Percentiles rank a stretch among this genome's conserved stretches.
These are phyloP conservation scores for Lantana camara DNA, from an alignment of 257 asterid species.

Conservation along the genomic window DNA sequence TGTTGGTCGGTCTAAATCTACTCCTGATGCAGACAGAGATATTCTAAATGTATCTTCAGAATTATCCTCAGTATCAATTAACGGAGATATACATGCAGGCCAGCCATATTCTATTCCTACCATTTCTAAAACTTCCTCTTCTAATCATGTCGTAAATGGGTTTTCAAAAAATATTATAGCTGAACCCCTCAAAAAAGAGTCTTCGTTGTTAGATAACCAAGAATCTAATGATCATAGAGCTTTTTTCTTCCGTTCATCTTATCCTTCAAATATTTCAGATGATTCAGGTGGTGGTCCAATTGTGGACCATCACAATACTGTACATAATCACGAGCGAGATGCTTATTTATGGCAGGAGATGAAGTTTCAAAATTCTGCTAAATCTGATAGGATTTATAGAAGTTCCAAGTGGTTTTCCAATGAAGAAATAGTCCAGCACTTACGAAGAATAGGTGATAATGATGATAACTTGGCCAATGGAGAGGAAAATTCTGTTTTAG, in stretches of 20 bases:
- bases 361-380: slow-evolving; percentile 78
- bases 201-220: slow-evolving; percentile 37
- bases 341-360: slow-evolving; percentile 64
- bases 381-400: slow-evolving; percentile 78
- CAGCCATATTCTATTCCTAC: slow-evolving; percentile 31
- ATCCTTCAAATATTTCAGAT: slow-evolving; percentile 48
- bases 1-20: slow-evolving; percentile 66
- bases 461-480: slow-evolving; percentile 54
- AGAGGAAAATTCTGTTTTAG: slow-evolving; percentile 56
- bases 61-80: slow-evolving; percentile 33
- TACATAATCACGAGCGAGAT: slow-evolving; percentile 58
- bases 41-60: slow-evolving; percentile 34
- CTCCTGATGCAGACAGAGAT: slow-evolving; percentile 56
- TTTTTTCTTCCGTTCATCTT: slow-evolving; percentile 44
- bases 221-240: slow-evolving; percentile 45
- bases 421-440: slow-evolving; percentile 95
- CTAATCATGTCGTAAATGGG: slow-evolving; percentile 21
- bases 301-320: too few species aligned
- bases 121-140: slow-evolving; percentile 19
- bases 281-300: slow-evolving; percentile 47
- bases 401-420: slow-evolving; percentile 84
- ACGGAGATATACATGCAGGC: slow-evolving; percentile 30
- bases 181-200: slow-evolving; percentile 45
- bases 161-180: slow-evolving; percentile 18
- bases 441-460: slow-evolving; percentile 62